A percentile compares a stretch with the other conserved stretches of the same genome.
phyloP scores from a whole-genome alignment of 148 eudicot genomes.

The Fagopyrum esculentum region DNA sequence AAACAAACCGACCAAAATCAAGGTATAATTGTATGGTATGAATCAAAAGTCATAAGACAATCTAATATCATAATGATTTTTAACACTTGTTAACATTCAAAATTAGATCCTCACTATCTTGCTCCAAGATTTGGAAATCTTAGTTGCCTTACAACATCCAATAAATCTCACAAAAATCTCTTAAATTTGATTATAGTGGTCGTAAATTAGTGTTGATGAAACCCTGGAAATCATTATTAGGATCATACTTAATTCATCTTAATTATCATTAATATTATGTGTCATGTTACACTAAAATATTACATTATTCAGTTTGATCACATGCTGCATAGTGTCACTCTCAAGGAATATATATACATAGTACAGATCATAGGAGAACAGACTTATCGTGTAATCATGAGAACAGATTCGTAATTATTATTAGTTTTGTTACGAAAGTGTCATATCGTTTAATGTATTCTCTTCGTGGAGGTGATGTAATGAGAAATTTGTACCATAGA shows the following conservation, averaged over 20 bases:
- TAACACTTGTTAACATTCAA: background rate
- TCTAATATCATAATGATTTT: background rate
- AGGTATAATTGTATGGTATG: background rate
- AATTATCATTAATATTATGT: constrained; percentile 3
- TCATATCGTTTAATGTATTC: too few species aligned
- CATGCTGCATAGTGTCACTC: constrained; percentile 1
- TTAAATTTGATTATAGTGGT: background rate
- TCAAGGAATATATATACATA: background rate
- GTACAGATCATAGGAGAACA: too few species aligned
- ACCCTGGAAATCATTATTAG: background rate
- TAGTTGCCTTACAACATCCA: background rate
- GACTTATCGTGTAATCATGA: too few species aligned
- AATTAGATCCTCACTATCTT: background rate
- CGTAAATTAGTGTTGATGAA: background rate
- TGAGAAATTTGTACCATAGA: too few species aligned
- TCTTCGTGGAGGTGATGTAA: too few species aligned
- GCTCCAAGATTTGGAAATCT: constrained; percentile 2
- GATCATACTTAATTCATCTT: background rate
- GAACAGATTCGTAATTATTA: too few species aligned
- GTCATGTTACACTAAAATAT: background rate
- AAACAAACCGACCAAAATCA: background rate
- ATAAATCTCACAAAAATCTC: background rate
- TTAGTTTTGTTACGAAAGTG: too few species aligned
- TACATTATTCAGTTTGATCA: background rate
- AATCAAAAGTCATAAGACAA: too few species aligned